A percentile compares a stretch with the other conserved stretches of the same genome.
These are phyloP conservation scores for Crucibulum laeve DNA, from an alignment of 768 basidiomycete genomes.

Conservation along the genomic window DNA sequence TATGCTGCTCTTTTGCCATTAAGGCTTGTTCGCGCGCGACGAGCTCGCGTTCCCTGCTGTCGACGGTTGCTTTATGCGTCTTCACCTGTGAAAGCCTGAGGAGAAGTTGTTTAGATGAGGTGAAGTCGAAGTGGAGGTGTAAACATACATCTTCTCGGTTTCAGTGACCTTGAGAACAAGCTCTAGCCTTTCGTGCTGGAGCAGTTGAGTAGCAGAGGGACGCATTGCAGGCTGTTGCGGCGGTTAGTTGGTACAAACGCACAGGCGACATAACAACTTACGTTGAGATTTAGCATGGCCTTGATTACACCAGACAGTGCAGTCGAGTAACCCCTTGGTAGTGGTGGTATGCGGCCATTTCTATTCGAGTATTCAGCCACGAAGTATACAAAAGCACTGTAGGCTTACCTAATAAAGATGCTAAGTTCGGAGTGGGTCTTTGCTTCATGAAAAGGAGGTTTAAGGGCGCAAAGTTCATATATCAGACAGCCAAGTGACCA, in stretches of 20 bases:
- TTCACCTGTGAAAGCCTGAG: conserved; percentile 63
- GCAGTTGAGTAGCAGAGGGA: conserved; percentile 74
- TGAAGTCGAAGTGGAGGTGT: not conserved
- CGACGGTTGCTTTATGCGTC: conserved; percentile 49
- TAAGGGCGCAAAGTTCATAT: conserved; percentile 92
- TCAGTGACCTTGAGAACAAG: conserved; percentile 70
- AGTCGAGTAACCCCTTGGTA: conserved; percentile 81
- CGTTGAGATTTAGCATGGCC: conserved; percentile 83
- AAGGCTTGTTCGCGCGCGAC: conserved; percentile 50
- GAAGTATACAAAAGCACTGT: not conserved
- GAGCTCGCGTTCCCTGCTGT: conserved; percentile 64
- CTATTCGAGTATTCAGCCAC: conserved; percentile 23
- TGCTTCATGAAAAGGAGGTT: conserved; percentile 91
- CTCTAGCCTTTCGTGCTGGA: conserved; percentile 75
- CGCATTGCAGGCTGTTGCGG: conserved; percentile 75
- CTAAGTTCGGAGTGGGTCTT: conserved; percentile 86
- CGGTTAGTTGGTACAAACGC: conserved; percentile 1
- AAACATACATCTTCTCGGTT: conserved; percentile 69
- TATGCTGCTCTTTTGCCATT: conserved; percentile 49
- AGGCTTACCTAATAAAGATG: conserved; percentile 65
- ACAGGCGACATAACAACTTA: conserved; percentile 23
- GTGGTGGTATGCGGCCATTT: conserved; percentile 86
- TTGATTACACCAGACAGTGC: conserved; percentile 72
- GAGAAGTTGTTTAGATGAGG: not conserved
- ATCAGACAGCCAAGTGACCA: conserved; percentile 98